Conservation (phyloP, 73 alveolate species). For the Breviolum minutum region DNA sequence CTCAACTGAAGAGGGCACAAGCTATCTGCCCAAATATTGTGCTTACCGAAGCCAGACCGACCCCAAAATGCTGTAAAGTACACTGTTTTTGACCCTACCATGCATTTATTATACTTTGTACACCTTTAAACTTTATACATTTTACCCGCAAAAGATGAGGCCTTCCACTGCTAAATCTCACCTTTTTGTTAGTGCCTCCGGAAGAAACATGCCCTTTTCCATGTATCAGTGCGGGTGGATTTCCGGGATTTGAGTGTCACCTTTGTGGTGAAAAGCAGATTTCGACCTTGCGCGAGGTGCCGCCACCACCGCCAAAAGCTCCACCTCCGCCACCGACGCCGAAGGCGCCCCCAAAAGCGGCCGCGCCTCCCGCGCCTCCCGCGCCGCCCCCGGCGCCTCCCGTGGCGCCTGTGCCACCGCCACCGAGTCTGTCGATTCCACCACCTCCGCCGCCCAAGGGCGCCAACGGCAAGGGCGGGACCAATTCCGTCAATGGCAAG, state of each 20-base stretch:
- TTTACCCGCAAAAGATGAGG: background rate
- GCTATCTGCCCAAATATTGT: too few species aligned
- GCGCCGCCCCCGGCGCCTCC: background rate
- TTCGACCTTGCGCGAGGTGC: background rate
- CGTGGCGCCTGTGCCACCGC: background rate
- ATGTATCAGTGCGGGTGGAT: background rate
- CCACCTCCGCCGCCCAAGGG: background rate
- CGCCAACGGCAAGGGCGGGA: background rate
- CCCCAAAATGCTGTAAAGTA: too few species aligned
- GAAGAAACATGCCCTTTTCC: too few species aligned
- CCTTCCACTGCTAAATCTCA: background rate
- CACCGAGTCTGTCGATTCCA: background rate
- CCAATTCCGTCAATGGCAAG: background rate
- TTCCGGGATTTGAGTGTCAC: background rate
- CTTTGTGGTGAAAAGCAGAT: background rate
- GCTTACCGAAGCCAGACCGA: too few species aligned
- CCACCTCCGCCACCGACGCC: background rate
- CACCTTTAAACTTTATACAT: background rate
- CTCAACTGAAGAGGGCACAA: too few species aligned
- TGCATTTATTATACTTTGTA: background rate
- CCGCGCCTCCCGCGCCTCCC: background rate
- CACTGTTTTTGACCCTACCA: too few species aligned
- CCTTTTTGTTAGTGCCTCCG: background rate
- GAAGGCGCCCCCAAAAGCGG: background rate
- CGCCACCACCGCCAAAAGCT: constrained; percentile 3